These are phyloP conservation scores for Paramecium pentaurelia DNA, from an alignment of 73 alveolate genomes.

Conservation along the genomic window DNA sequence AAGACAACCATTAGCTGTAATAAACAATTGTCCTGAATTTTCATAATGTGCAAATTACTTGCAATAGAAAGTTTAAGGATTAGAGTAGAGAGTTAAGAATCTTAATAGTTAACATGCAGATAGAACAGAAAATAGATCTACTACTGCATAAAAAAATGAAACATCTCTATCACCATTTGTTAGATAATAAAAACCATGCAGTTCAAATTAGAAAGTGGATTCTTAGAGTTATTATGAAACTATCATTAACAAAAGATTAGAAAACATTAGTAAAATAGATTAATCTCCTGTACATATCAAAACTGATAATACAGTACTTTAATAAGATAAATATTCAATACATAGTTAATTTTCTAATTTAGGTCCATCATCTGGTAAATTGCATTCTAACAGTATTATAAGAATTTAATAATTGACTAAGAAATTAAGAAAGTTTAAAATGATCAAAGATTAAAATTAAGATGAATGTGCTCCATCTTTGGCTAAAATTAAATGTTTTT, in stretches of 20 bases:
- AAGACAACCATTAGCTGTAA: constrained; percentile 3
- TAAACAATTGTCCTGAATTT: not conserved
- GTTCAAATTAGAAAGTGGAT: not conserved
- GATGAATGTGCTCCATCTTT: constrained; percentile 43
- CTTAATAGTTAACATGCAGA: constrained; percentile 37
- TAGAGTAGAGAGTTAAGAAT: constrained; percentile 25
- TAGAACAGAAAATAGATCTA: not conserved
- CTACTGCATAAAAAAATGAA: not conserved
- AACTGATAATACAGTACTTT: not conserved
- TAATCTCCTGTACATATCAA: not conserved
- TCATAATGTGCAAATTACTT: not conserved
- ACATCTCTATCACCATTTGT: not conserved
- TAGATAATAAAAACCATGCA: not conserved
- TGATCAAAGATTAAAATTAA: constrained; percentile 8
- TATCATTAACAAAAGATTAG: not conserved
- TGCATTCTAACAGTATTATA: not conserved
- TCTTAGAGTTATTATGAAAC: constrained; percentile 3
- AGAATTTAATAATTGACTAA: not conserved
- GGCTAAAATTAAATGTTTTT: constrained; percentile 41
- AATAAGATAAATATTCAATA: not conserved
- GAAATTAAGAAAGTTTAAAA: constrained; percentile 18
- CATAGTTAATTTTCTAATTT: not conserved
- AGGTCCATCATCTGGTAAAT: not conserved
- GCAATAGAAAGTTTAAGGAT: not conserved
- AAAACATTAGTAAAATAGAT: not conserved